These are phyloP conservation scores for Calonectria henricotiae DNA, from an alignment of 2,329 filamentous ascomycete genomes.

Conservation along the genomic window DNA sequence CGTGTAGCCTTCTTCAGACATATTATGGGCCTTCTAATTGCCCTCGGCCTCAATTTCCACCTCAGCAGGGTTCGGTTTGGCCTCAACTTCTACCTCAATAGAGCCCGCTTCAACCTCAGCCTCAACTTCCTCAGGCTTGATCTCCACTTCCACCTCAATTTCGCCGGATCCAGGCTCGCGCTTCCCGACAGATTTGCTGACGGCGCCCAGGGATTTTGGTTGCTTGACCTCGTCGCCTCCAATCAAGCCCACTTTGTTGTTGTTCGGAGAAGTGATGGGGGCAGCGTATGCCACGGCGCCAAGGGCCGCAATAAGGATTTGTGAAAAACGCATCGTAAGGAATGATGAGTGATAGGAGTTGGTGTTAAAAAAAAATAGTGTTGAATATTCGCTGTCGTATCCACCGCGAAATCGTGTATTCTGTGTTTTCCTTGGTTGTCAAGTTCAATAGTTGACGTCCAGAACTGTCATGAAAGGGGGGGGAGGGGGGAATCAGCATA, in stretches of 20 bases:
- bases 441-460: neutral
- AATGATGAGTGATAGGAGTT: constrained; percentile 5
- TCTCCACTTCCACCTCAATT: neutral
- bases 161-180: neutral
- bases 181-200: neutral
- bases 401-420: neutral
- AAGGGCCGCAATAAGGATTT: constrained; percentile 5
- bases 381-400: neutral
- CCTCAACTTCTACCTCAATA: neutral
- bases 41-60: neutral
- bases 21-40: neutral
- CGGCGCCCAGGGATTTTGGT: neutral
- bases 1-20: too few species aligned
- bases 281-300: constrained; percentile 7
- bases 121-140: neutral
- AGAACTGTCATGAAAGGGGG: neutral
- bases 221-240: neutral
- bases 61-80: neutral
- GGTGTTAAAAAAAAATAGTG: neutral
- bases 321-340: neutral
- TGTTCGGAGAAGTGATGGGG: neutral
- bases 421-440: neutral
- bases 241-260: neutral
- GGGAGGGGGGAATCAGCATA: neutral
- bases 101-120: neutral